A percentile compares a stretch with the other conserved stretches of the same genome.
Evolutionary conservation across 1,139 yeast genomes (phyloP).

Genomic region (Diutina rugosa): DNA sequence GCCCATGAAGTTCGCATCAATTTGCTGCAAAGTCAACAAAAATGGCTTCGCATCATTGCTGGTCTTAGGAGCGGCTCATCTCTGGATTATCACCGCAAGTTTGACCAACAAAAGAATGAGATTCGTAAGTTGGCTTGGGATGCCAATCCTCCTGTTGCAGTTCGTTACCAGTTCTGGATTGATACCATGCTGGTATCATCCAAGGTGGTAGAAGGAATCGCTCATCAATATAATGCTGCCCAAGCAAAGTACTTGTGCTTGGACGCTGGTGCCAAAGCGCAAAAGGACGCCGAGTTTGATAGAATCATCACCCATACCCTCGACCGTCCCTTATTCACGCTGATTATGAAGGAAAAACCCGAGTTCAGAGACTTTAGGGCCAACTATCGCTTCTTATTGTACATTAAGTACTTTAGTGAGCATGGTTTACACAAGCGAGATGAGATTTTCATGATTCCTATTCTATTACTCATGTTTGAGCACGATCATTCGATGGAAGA

Average conservation of each 20-base stretch:
- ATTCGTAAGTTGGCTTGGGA: constrained; percentile 29
- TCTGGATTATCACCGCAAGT: constrained; percentile 14
- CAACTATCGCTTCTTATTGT: constrained; percentile 19
- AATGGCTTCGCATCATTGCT: constrained; percentile 15
- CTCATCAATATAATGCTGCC: background rate
- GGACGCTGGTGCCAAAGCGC: constrained; percentile 5
- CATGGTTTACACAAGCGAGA: constrained; percentile 29
- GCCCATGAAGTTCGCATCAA: constrained; percentile 11
- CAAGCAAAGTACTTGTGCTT: background rate
- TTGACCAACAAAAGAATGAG: constrained; percentile 17
- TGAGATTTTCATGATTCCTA: constrained; percentile 27
- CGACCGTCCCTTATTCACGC: constrained; percentile 19
- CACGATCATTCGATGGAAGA: constrained; percentile 12
- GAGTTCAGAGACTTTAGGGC: constrained; percentile 9
- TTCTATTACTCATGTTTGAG: constrained; percentile 20
- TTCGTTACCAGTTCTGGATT: background rate
- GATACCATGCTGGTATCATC: background rate
- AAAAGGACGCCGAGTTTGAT: constrained; percentile 23
- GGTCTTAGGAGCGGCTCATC: constrained; percentile 8
- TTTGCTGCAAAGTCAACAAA: constrained; percentile 12
- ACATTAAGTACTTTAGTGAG: constrained; percentile 21
- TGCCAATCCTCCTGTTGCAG: constrained; percentile 4
- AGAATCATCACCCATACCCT: constrained; percentile 13
- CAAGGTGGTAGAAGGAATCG: background rate
- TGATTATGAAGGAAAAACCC: constrained; percentile 11